Evolutionary conservation across 139 green algal genomes (phyloP).

Genomic region (Pleodorina starrii): DNA sequence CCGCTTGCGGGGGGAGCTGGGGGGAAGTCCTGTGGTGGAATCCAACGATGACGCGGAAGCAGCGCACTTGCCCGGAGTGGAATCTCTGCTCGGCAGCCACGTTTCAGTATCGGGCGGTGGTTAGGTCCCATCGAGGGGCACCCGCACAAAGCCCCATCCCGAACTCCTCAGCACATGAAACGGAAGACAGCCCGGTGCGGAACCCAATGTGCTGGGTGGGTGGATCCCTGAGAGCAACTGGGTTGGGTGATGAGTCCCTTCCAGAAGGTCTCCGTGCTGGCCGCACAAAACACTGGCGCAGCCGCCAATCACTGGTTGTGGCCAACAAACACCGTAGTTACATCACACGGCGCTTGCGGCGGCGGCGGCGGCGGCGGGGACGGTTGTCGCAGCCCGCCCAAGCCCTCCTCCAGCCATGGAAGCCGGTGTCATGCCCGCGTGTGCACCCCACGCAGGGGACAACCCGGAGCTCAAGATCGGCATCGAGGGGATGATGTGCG

Average conservation of each 20-base stretch:
- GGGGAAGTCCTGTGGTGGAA: neutral
- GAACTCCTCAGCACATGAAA: no score
- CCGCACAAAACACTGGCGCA: no score
- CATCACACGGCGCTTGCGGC: neutral
- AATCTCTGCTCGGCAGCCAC: no score
- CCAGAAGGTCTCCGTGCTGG: no score
- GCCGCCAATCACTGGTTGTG: no score
- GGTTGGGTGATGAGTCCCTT: no score
- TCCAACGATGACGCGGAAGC: neutral
- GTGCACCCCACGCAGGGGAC: neutral
- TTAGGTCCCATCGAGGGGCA: no score
- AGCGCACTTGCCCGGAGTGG: neutral
- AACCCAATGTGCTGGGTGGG: no score
- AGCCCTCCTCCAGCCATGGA: neutral
- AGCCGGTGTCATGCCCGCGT: neutral
- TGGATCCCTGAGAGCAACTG: no score
- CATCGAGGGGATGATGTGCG: conserved; percentile 64
- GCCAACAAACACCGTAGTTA: no score
- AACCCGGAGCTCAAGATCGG: conserved; percentile 39
- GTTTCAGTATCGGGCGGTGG: neutral
- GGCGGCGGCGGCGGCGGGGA: neutral
- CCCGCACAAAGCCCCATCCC: no score
- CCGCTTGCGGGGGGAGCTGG: neutral
- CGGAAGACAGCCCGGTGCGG: no score
- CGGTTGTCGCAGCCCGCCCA: neutral